Conservation (phyloP, 1,284 basidiomycete species). For the Ceratobasidium theobromae region DNA sequence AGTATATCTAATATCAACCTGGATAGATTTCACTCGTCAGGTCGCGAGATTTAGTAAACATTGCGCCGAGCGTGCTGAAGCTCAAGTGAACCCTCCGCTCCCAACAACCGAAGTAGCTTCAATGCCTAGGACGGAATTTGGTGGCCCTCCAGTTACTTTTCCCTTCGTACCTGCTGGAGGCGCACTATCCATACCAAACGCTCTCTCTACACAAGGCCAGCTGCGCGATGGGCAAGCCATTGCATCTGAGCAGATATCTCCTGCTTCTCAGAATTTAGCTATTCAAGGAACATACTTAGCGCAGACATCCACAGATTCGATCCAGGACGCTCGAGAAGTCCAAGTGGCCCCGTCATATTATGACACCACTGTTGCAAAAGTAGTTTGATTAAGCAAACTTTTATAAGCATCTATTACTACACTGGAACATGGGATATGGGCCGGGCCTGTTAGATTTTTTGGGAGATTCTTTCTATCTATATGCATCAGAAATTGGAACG, state of each 20-base stretch:
- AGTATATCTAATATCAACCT: neutral
- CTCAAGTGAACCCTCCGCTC: constrained; percentile 42
- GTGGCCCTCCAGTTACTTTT: too few relatives aligned
- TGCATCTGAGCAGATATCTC: neutral
- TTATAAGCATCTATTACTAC: too few relatives aligned
- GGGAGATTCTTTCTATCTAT: too few relatives aligned
- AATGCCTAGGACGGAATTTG: constrained; percentile 39
- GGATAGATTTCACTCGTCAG: neutral
- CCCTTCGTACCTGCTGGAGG: too few relatives aligned
- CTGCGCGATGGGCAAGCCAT: neutral
- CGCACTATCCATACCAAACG: too few relatives aligned
- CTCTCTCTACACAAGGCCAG: too few relatives aligned
- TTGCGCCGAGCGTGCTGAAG: neutral
- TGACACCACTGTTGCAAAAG: neutral
- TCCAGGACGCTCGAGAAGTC: neutral
- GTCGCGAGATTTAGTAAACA: constrained; percentile 5
- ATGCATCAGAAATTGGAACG: too few relatives aligned
- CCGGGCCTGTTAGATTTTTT: too few relatives aligned
- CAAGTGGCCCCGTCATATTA: neutral
- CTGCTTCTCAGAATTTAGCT: neutral
- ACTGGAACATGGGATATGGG: too few relatives aligned
- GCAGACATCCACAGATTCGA: neutral
- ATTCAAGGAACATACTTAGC: neutral
- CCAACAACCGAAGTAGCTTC: constrained; percentile 49
- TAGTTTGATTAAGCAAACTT: too few relatives aligned